Conservation (phyloP, 2,329 filamentous ascomycete species). For the Pseudocercospora fuligena region DNA sequence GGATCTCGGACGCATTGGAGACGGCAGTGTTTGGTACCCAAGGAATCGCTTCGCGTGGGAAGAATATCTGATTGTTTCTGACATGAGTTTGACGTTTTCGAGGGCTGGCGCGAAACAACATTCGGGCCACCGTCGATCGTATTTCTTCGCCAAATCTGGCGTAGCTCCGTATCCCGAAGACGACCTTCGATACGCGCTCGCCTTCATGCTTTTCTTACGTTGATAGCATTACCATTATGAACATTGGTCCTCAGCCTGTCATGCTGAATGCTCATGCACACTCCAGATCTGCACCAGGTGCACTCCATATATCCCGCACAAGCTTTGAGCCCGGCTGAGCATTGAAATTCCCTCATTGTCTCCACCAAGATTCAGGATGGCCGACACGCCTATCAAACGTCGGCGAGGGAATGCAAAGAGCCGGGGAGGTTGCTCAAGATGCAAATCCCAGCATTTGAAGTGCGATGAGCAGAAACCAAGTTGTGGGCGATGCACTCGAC, state of each 20-base stretch:
- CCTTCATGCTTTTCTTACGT: background rate
- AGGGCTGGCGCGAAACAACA: background rate
- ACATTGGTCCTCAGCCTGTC: background rate
- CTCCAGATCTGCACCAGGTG: background rate
- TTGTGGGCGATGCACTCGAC: slow-evolving; percentile 19
- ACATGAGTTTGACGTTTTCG: too few relatives aligned
- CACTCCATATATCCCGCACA: slow-evolving; percentile 3
- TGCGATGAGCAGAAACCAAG: slow-evolving; percentile 24
- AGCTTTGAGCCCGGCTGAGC: slow-evolving; percentile 1
- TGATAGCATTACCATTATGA: background rate
- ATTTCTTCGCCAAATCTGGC: background rate
- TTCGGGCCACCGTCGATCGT: background rate
- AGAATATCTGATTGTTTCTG: too few relatives aligned
- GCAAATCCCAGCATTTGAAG: slow-evolving; percentile 27
- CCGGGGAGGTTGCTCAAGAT: slow-evolving; percentile 24
- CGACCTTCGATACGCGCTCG: background rate
- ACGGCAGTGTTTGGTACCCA: too few relatives aligned
- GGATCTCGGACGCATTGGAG: too few relatives aligned
- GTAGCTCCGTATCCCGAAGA: background rate
- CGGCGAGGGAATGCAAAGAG: slow-evolving; percentile 10
- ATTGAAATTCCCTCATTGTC: slow-evolving; percentile 1
- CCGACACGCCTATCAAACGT: background rate
- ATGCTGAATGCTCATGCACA: background rate
- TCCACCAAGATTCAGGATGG: background rate
- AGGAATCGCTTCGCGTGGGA: too few relatives aligned